Base-by-base conservation (phyloP, 192 early-diverging fungal species). In the Umbelopsis vinacea region DNA sequence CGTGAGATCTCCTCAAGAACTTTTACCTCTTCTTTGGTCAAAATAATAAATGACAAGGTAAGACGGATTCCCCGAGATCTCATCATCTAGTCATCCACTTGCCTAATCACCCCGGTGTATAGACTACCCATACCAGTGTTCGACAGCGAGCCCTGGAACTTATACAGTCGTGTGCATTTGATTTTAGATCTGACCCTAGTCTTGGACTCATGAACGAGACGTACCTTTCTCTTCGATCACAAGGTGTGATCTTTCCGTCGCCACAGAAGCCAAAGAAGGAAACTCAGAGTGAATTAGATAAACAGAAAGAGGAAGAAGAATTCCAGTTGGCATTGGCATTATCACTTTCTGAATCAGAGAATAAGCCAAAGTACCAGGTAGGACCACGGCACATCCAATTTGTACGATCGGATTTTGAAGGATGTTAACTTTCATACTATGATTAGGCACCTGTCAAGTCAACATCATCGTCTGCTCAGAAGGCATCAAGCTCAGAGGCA, bases 221-320 rank as follows among this genome's bases (percentile, higher is more conserved):
- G 1, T 89, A 89, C 66, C 86, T 86, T 22, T 79, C 76, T 8
- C 68, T 87, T n/a, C 84, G 89, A 75, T 67, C 70, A 19, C 68
- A 76, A 74, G 82, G 76, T 60, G 79, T 91, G 76, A 74, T 79
- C 6, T 93, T 94, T 45, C 91, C 91, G 45, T 89, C 90, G 50
- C 92, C 92, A 23, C 91, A 94, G 71, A 92, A 90, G 66, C 91
- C 91, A n/a, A 89, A 94, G 68, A 94, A 94, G 74, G 85, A 91
- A 26, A 80, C 48, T 40, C 77, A 87, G 79, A 86, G 81, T 48
- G 89, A 94, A 43, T 69, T 89, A n/a, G 92, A 93, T 47, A 93
- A 90, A 69, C 90, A 94, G 72, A 94, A 96, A 71, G 97, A 98
- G 77, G 94, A 97, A 71, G 97, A 99, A 24, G 95, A 99, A 46